Conservation (phyloP, 1,284 basidiomycete genomes). For the Trametes versicolor region DNA sequence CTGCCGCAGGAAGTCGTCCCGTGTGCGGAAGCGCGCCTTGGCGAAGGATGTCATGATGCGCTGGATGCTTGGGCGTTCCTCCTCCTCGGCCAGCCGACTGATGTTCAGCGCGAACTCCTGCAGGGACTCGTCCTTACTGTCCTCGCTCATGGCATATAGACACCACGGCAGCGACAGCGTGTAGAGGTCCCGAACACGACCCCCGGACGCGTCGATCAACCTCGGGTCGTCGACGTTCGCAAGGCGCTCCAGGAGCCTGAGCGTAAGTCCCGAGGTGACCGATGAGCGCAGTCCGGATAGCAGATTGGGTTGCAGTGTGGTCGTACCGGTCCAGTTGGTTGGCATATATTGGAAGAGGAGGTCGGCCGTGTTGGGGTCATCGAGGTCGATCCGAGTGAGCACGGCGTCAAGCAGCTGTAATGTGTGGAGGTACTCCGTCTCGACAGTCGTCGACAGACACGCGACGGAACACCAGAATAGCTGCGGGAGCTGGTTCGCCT, state of each 20-base stretch:
- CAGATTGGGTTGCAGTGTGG: conserved; percentile 79
- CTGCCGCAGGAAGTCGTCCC: conserved; percentile 94
- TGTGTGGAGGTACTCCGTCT: conserved; percentile 82
- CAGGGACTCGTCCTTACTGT: conserved; percentile 68
- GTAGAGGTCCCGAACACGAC: conserved; percentile 86
- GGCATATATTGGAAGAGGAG: conserved; percentile 77
- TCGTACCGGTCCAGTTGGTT: conserved; percentile 74
- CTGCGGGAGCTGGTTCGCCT: conserved; percentile 77
- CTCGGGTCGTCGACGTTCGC: conserved; percentile 70
- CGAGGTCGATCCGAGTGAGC: conserved; percentile 79
- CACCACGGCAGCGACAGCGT: conserved; percentile 91
- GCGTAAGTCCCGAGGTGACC: conserved; percentile 72
- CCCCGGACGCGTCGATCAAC: conserved; percentile 78
- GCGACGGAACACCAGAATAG: conserved; percentile 91
- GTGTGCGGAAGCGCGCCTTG: conserved; percentile 89
- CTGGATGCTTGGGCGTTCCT: conserved; percentile 80
- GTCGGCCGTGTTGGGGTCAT: conserved; percentile 70
- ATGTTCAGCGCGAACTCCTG: conserved; percentile 83
- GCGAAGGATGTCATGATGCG: conserved; percentile 92
- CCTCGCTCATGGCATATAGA: conserved; percentile 79
- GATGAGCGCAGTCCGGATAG: conserved; percentile 87
- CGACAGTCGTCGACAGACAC: conserved; percentile 85
- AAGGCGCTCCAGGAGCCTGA: conserved; percentile 76
- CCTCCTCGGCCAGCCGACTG: conserved; percentile 74
- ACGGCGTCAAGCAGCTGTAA: conserved; percentile 76